A percentile compares a stretch with the other conserved stretches of the same genome.
phyloP scores from a whole-genome alignment of 441 rosid species.

The Erysimum cheiri region DNA sequence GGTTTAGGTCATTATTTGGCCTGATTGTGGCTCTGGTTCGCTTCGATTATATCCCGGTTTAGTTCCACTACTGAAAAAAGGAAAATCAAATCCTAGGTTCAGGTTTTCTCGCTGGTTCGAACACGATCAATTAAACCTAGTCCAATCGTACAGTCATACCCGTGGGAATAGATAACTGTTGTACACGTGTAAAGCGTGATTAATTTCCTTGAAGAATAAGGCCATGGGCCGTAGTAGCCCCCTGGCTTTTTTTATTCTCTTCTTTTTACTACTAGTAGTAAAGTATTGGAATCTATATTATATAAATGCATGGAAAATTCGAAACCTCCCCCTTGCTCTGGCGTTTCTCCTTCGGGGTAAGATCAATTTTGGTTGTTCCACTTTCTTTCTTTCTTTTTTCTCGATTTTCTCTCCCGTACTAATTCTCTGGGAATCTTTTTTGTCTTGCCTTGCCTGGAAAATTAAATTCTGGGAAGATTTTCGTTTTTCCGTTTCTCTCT shows the following conservation, averaged over 20 bases:
- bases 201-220: slow-evolving; percentile 8
- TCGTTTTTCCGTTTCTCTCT: slow-evolving; percentile 31
- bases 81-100: neutral
- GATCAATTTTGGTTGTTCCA: slow-evolving; percentile 34
- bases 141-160: neutral
- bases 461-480: neutral
- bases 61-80: neutral
- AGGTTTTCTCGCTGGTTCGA: slow-evolving; percentile 5
- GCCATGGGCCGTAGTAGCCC: slow-evolving; percentile 20
- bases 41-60: neutral
- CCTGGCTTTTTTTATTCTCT: neutral
- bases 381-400: neutral
- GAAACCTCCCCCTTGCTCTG: slow-evolving; percentile 37
- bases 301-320: slow-evolving; percentile 46
- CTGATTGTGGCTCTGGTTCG: neutral
- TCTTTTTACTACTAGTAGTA: too few relatives aligned
- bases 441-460: slow-evolving; percentile 2
- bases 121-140: slow-evolving; percentile 1
- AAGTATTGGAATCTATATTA: neutral
- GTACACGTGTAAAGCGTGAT: slow-evolving; percentile 8
- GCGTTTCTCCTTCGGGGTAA: slow-evolving; percentile 46
- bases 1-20: slow-evolving; percentile 5
- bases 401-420: neutral
- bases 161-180: slow-evolving; percentile 3
- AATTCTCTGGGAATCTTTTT: slow-evolving; percentile 23